A percentile compares a stretch with the other conserved stretches of the same genome.
Evolutionary conservation across 768 basidiomycete species (phyloP).

Genomic region (Trametes gibbosa): DNA sequence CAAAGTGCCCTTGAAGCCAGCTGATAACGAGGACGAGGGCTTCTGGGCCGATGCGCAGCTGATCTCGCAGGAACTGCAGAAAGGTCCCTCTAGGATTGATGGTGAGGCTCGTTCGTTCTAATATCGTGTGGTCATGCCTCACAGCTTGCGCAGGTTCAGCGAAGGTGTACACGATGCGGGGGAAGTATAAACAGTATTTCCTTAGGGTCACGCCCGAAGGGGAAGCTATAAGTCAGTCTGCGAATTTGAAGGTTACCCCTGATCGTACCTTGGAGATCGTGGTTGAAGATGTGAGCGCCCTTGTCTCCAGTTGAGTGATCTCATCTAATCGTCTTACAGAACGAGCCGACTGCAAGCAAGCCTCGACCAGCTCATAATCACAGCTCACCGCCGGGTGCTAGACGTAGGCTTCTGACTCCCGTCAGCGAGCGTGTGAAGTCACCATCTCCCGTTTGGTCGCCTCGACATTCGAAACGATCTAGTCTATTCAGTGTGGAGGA

Average conservation of each 20-base stretch:
- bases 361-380: not conserved
- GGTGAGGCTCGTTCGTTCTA: conserved; percentile 38
- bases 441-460: conserved; percentile 11
- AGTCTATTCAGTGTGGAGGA: conserved; percentile 11
- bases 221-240: conserved; percentile 46
- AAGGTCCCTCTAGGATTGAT: conserved; percentile 64
- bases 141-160: conserved; percentile 49
- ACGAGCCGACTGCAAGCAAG: conserved; percentile 2
- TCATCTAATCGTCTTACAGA: not conserved
- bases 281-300: conserved; percentile 53
- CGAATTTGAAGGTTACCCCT: conserved; percentile 54
- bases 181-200: conserved; percentile 67
- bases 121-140: not conserved
- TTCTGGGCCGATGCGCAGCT: conserved; percentile 74
- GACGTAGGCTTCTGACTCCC: conserved; percentile 16
- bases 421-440: conserved; percentile 16
- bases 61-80: conserved; percentile 57
- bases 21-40: conserved; percentile 49
- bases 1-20: conserved; percentile 50
- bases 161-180: conserved; percentile 59
- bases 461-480: not conserved
- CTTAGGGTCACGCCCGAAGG: conserved; percentile 59
- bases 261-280: conserved; percentile 56
- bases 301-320: not conserved
- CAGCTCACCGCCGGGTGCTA: not conserved